Evolutionary conservation across 805 yeast genomes (phyloP), one percentile per base, ranked within the genome.

Genomic region (Yamadazyma kitorensis): DNA sequence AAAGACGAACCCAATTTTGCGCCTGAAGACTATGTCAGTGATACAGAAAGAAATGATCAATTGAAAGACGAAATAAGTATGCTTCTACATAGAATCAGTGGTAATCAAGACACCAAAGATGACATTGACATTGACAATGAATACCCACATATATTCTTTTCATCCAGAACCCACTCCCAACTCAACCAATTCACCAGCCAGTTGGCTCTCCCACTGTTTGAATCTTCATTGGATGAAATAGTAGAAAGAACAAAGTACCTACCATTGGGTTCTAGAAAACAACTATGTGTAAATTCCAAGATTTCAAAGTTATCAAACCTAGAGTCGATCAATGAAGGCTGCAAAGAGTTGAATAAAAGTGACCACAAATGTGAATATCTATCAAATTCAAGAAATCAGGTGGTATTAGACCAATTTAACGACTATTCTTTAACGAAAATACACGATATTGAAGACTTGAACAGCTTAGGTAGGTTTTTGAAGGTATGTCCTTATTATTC

Each of bases 91-190:
- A 68, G 71, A 40, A 59, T 76, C 0, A 70, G 59, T 20, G 51
- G 58, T 1, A 38, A 35, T 20, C 6, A 22, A 5, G 5, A 6
- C 16, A 16, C 26, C 4, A 46, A 52, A 5, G 38, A 39, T n/a
- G 20, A 34, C 4, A 54, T 47, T 26, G 46, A 44, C 22, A 31
- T 40, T 24, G 48, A 42, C 28, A 27, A 34, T 3, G 29, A 29
- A n/a, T 24, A 75, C 0, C 39, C 41, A 4, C 48, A 79, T 45
- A 76, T 89, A 1, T 75, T 60, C 45, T 88, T 80, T 51, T 71
- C 95, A 0, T 86, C 96, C 2, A 66, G 98, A 56, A 89, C 98
- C 0, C 97, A 89, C 51, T 86, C 96, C 0, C 98, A 89, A 53
- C 62, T 89, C 28, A 68, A 69, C 23, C 98, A 89, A 51, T 85